Evolutionary conservation across 192 early-diverging fungal genomes (phyloP), one percentile per base, ranked within the genome.

Genomic region (Coemansia aciculifera): DNA sequence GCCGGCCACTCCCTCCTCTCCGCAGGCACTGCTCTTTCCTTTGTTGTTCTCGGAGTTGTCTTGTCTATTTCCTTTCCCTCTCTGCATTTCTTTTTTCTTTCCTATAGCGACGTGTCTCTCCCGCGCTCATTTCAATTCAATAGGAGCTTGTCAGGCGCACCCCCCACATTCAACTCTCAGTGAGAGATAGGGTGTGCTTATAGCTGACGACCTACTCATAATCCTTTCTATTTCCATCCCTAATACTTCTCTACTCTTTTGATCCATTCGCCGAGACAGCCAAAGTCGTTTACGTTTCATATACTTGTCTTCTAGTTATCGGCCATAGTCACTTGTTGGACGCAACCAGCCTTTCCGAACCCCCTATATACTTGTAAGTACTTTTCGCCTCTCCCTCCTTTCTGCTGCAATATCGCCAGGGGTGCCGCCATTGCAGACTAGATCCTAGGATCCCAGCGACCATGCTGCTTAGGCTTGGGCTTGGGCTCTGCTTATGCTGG

Each of bases 101-200:
- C 7, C 29, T 34, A 1, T 34, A 31, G 54, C 54, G 54, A 31
- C 29, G 46, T n/a, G 31, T 57, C 54, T 57, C 54, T 57, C 29
- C 15, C 13, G 54, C 54, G 29, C 15, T 57, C 54, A 57, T 57
- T 57, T 57, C 54, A 57, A 57, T 57, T 57, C 29, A 32, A 34
- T 17, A 32, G 29, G 31, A 57, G 31, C 54, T 32, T 57, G 54
- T 57, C 54, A 32, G 54, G 54, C 29, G 17, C 31, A n/a, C 5
- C 54, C 5, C 54, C 31, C 15, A 32, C 31, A 32, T 32, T 57
- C 29, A 32, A n/a, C 54, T n/a, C 29, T n/a, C 54, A 57, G 54
- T 23, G 17, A 8, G 54, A 32, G 54, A 32, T 23, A 34, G 54
- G 10, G 49, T n/a, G 31, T 32, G 29, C 54, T 57, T 31, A 17